A percentile compares a stretch with the other conserved stretches of the same genome.
Conservation (phyloP, 106 monocot species). For the Dendrobium nobile region DNA sequence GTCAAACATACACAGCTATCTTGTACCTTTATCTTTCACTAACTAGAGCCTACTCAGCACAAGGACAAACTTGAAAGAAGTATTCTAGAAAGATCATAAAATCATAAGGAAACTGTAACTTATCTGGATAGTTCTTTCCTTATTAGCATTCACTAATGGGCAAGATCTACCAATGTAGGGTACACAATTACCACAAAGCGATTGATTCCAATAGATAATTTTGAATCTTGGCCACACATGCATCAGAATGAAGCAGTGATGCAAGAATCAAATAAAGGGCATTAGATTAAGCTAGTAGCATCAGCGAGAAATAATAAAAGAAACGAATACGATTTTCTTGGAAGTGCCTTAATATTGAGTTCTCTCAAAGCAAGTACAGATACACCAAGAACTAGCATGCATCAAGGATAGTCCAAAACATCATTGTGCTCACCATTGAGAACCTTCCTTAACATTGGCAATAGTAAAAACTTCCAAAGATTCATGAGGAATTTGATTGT, state of each 20-base stretch:
- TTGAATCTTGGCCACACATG: not conserved
- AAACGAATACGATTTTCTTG: not conserved
- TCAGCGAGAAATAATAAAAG: not conserved
- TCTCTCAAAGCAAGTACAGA: not conserved
- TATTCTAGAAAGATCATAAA: not conserved
- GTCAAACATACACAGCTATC: not conserved
- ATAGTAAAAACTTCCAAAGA: conserved; percentile 67
- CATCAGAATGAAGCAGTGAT: not conserved
- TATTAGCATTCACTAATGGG: not conserved
- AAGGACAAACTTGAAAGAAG: not conserved
- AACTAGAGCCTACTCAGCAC: not conserved
- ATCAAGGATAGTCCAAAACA: not conserved
- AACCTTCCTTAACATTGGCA: conserved; percentile 44
- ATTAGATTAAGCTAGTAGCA: not conserved
- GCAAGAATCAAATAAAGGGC: not conserved
- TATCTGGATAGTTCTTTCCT: not conserved
- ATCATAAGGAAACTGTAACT: too few species aligned
- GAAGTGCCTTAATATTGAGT: not conserved
- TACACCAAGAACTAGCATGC: not conserved
- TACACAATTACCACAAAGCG: not conserved
- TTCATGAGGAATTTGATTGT: conserved; percentile 34
- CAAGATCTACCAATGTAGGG: not conserved
- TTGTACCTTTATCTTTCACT: not conserved
- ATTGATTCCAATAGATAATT: not conserved
- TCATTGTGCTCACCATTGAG: conserved; percentile 20